phyloP scores from a whole-genome alignment of 2,329 filamentous ascomycete species.

The Rasamsonia emersonii region DNA sequence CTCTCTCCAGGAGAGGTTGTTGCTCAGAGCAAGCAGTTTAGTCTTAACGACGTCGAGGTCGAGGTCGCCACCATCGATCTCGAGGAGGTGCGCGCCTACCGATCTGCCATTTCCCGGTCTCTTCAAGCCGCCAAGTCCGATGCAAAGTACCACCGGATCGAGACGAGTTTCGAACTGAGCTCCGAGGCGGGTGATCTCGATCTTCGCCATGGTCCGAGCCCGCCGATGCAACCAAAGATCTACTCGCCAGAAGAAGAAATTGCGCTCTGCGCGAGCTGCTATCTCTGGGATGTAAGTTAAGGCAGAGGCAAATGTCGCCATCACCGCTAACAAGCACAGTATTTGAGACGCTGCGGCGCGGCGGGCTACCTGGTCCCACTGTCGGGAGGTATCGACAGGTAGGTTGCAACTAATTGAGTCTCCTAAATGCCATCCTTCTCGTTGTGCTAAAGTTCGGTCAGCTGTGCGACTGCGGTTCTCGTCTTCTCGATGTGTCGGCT shows the following conservation, averaged over 20 bases:
- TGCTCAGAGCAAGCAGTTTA: slow-evolving; percentile 20
- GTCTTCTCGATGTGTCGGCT: slow-evolving; percentile 26
- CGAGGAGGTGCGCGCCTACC: slow-evolving; percentile 54
- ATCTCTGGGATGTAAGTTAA: slow-evolving; percentile 18
- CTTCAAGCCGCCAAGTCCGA: slow-evolving; percentile 17
- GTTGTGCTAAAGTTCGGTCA: too few species aligned
- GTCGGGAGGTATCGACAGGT: slow-evolving; percentile 26
- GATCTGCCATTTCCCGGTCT: slow-evolving; percentile 17
- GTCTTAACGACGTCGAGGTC: slow-evolving; percentile 50
- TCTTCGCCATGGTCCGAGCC: slow-evolving; percentile 10
- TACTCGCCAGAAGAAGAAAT: slow-evolving; percentile 20
- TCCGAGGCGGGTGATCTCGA: slow-evolving; percentile 13
- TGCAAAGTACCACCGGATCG: slow-evolving; percentile 20
- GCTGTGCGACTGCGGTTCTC: slow-evolving; percentile 20
- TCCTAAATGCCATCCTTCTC: too few species aligned
- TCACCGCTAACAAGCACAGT: slow-evolving; percentile 6
- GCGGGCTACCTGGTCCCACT: slow-evolving; percentile 24
- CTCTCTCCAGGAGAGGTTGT: slow-evolving; percentile 44
- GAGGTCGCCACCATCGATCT: slow-evolving; percentile 56
- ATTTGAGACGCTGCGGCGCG: slow-evolving; percentile 18
- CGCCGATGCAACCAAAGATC: slow-evolving; percentile 11
- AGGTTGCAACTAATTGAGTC: too few species aligned
- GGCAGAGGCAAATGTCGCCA: not conserved
- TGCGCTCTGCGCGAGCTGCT: slow-evolving; percentile 15
- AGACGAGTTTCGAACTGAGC: slow-evolving; percentile 18